Evolutionary conservation across 495 filamentous ascomycete species (phyloP).

Genomic region (Tuber microsphaerosporum): DNA sequence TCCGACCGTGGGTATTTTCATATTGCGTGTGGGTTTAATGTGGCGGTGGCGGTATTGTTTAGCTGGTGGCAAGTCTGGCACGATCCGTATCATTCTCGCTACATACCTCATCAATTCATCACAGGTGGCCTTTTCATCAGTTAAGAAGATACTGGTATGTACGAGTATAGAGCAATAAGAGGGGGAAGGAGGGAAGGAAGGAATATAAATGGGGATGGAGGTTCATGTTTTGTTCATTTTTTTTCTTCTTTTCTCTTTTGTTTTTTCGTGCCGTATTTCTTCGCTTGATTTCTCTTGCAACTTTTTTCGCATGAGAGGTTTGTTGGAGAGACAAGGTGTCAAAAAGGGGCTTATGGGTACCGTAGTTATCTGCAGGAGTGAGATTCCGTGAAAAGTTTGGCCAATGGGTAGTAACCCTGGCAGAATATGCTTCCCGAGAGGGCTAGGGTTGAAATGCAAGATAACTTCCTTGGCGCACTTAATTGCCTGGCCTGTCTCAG

Average conservation of each 20-base stretch:
- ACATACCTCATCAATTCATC: slow-evolving; percentile 2
- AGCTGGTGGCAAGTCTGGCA: not conserved
- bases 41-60: slow-evolving; percentile 1
- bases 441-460: slow-evolving; percentile 37
- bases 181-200: not conserved
- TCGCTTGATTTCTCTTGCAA: slow-evolving; percentile 5
- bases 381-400: slow-evolving; percentile 27
- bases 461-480: slow-evolving; percentile 32
- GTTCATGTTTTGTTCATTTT: not conserved
- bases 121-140: not conserved
- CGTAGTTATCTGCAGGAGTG: slow-evolving; percentile 38
- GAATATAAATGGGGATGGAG: not conserved
- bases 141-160: too few species aligned
- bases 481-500: slow-evolving; percentile 37
- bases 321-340: slow-evolving; percentile 25
- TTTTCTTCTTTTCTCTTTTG: not conserved
- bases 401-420: slow-evolving; percentile 28
- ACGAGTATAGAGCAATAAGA: not conserved
- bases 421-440: slow-evolving; percentile 34
- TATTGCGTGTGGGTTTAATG: not conserved
- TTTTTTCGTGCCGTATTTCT: not conserved
- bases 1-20: not conserved
- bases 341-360: slow-evolving; percentile 29
- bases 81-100: not conserved
- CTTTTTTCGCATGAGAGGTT: slow-evolving; percentile 21